Conservation (phyloP, 2,329 filamentous ascomycete species). For the Ophiostoma sp. region DNA sequence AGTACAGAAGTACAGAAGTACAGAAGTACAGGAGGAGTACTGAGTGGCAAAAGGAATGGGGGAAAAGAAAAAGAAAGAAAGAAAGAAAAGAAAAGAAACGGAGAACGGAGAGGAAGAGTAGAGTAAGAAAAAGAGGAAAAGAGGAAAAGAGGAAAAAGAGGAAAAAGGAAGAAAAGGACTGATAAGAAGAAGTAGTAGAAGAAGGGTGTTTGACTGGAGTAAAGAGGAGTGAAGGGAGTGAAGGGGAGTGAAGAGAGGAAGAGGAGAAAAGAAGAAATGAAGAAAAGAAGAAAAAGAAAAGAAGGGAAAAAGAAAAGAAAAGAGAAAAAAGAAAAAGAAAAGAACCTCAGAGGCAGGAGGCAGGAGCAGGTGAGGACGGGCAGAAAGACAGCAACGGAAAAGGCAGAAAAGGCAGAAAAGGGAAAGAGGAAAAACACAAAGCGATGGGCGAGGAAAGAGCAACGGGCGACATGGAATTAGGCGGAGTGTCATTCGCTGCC, state of each 20-base stretch:
- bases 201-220: no score
- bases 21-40: neutral
- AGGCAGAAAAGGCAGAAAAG: neutral
- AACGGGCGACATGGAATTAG: neutral
- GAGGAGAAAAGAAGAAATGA: neutral
- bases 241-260: slow-evolving; percentile 7
- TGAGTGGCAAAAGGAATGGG: slow-evolving; percentile 2
- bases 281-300: neutral
- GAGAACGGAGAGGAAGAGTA: neutral
- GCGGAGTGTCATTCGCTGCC: neutral
- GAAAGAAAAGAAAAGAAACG: slow-evolving; percentile 12
- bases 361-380: neutral
- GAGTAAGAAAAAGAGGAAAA: slow-evolving; percentile 10
- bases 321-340: neutral
- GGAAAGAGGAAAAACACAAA: slow-evolving; percentile 1
- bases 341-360: neutral
- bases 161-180: neutral
- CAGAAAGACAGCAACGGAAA: neutral
- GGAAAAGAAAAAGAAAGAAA: neutral
- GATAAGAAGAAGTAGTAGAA: neutral
- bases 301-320: neutral
- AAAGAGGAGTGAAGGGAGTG: neutral
- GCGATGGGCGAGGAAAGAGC: slow-evolving; percentile 3
- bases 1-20: neutral
- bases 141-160: slow-evolving; percentile 2